A percentile compares a stretch with the other conserved stretches of the same genome.
These are phyloP conservation scores for Galeopsis tetrahit DNA, from an alignment of 257 asterid species.

Conservation along the genomic window DNA sequence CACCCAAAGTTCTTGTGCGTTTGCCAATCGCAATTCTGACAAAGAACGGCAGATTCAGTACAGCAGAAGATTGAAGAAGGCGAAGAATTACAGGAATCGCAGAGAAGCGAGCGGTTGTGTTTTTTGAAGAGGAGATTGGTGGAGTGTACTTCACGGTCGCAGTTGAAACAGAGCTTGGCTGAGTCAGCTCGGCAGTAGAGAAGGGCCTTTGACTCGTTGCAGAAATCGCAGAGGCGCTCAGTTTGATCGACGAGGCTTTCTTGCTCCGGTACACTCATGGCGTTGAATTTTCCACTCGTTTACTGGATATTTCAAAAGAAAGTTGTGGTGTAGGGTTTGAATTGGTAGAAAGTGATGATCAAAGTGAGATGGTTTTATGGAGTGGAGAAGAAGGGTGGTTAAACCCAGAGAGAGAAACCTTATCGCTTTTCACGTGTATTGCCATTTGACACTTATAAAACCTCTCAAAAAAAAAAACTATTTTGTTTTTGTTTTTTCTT, in stretches of 20 bases:
- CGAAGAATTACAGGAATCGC: conserved; percentile 69
- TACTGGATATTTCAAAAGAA: background rate
- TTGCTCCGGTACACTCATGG: conserved; percentile 38
- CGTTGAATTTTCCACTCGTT: background rate
- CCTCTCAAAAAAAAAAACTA: no score
- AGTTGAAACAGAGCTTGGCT: conserved; percentile 78
- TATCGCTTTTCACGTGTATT: no score
- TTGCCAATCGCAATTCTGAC: conserved; percentile 99
- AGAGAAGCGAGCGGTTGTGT: conserved; percentile 80
- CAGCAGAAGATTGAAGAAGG: conserved; percentile 81
- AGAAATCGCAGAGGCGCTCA: conserved; percentile 72
- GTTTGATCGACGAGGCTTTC: conserved; percentile 25
- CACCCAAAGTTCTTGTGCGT: conserved; percentile 46
- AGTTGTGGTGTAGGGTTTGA: background rate
- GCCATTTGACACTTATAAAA: no score
- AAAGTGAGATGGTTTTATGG: no score
- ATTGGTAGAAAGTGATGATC: no score
- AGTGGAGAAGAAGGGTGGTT: no score
- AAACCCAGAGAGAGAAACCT: no score
- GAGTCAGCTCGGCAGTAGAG: conserved; percentile 93
- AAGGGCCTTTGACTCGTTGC: conserved; percentile 65
- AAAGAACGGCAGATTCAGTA: conserved; percentile 64
- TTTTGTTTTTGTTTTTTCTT: no score
- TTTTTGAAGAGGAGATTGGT: conserved; percentile 84
- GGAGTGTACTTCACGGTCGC: conserved; percentile 89